phyloP scores from a whole-genome alignment of 1,284 basidiomycete genomes.

The Naganishia cerealis region DNA sequence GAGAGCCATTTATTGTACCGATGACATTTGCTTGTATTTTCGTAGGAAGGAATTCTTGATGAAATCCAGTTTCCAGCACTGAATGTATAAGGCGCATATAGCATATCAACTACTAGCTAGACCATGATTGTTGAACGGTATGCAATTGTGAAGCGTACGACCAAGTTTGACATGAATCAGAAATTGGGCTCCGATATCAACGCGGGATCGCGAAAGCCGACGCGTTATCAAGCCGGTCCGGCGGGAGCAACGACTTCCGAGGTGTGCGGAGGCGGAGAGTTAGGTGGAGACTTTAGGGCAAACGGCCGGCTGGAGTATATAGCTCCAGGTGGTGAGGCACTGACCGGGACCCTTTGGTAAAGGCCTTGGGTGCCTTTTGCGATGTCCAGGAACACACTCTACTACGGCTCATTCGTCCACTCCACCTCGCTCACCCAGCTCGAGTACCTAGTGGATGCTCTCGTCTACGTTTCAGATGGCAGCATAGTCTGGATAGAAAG shows the following conservation, averaged over 20 bases:
- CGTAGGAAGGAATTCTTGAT: too few species aligned
- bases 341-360: background rate
- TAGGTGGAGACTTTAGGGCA: background rate
- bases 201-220: background rate
- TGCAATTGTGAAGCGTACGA: background rate
- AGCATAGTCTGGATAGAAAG: constrained; percentile 68
- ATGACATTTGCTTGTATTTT: too few species aligned
- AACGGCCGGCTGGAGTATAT: background rate
- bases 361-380: constrained; percentile 1
- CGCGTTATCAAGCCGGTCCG: constrained; percentile 19
- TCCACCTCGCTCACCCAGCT: constrained; percentile 62
- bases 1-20: too few species aligned
- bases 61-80: background rate
- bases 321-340: background rate
- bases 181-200: constrained; percentile 6
- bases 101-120: too few species aligned
- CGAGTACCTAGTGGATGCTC: constrained; percentile 60
- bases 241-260: constrained; percentile 4
- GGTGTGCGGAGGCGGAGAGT: constrained; percentile 4
- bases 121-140: background rate
- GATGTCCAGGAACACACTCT: constrained; percentile 53
- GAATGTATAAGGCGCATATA: too few species aligned
- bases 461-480: constrained; percentile 66
- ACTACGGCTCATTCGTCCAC: constrained; percentile 69
- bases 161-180: background rate